A percentile compares a stretch with the other conserved stretches of the same genome.
phyloP scores from a whole-genome alignment of 768 basidiomycete species.

The Russula abietina region DNA sequence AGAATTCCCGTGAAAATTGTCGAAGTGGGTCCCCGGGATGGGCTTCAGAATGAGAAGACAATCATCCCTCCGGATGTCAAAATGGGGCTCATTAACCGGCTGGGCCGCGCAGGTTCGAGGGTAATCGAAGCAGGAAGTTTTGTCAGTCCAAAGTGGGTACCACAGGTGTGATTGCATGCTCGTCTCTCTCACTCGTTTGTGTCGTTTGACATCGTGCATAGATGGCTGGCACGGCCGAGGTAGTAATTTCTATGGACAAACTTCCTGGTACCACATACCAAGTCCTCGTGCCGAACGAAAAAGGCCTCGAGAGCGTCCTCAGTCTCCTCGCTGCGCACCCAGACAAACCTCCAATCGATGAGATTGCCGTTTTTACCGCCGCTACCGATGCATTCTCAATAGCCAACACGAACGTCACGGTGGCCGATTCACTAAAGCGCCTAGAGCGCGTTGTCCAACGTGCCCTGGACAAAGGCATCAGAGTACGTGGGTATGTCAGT shows the following conservation, averaged over 20 bases:
- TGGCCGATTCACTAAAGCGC: conserved; percentile 61
- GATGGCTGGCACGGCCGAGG: conserved; percentile 85
- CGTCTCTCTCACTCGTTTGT: not conserved
- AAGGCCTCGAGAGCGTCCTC: conserved; percentile 66
- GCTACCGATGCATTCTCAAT: conserved; percentile 82
- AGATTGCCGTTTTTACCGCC: conserved; percentile 85
- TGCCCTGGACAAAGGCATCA: conserved; percentile 56
- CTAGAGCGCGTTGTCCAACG: conserved; percentile 54
- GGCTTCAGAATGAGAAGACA: conserved; percentile 82
- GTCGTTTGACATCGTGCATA: conserved; percentile 29
- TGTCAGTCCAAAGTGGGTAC: conserved; percentile 90
- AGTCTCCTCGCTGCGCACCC: conserved; percentile 41
- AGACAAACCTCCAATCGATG: conserved; percentile 56
- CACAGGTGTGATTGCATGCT: conserved; percentile 51
- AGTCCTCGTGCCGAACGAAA: conserved; percentile 76
- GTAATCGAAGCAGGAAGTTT: conserved; percentile 84
- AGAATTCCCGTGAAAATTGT: conserved; percentile 54
- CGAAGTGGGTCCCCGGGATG: conserved; percentile 88
- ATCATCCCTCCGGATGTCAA: conserved; percentile 69
- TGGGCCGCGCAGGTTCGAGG: conserved; percentile 59
- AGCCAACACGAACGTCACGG: conserved; percentile 77
- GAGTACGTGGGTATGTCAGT: conserved; percentile 82
- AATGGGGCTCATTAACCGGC: conserved; percentile 70
- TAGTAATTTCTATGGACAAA: conserved; percentile 54
- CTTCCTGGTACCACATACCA: conserved; percentile 58